Base-by-base conservation (phyloP, 169 alveolate genomes). In the Plasmodium berghei region DNA sequence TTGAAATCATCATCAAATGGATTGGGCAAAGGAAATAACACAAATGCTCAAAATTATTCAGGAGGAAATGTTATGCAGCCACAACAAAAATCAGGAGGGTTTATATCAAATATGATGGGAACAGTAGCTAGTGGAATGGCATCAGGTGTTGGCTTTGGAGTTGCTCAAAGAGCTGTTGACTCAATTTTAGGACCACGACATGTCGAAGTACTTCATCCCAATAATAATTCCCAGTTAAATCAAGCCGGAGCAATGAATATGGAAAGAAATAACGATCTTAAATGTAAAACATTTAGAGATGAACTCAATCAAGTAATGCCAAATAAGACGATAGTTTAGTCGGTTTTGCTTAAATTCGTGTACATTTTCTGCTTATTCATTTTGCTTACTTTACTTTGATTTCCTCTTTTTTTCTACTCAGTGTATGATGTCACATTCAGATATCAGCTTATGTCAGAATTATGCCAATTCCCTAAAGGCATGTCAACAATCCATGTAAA, bases 101-200 rank as follows among this genome's bases (percentile, higher is more conserved):
- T 87, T 52, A 1, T 87, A 20, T 73, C 92, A n/a, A 87, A 87
- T 52, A 69, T 87, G 85, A 74, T 74, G 88, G 92, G 92, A 56
- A 86, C 91, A 0, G 91, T 86, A 48, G 91, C 91, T 28, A 86
- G 87, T 22, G 92, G 92, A 62, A 73, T 87, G 92, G 89, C 92
- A 5, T 87, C 92, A 42, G 92, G 92, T 48, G 89, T 87, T 34
- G 92, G 92, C 22, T 87, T 87, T 72, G 92, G 92, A 66, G 72
- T 87, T 26, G 92, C 92, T 2, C 92, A 87, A 72, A 72, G 92
- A 56, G 89, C 89, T 5, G 92, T 87, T 20, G 92, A 87, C 45
- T 58, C 89, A 48, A 24, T 87, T 26, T 26, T 87, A 49, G 92
- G 92, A 0, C 85, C 92, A 72, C 46, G 92, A 54, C 92, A 87